Evolutionary conservation across 2,329 filamentous ascomycete species (phyloP).

Genomic region (Phoma sp.): DNA sequence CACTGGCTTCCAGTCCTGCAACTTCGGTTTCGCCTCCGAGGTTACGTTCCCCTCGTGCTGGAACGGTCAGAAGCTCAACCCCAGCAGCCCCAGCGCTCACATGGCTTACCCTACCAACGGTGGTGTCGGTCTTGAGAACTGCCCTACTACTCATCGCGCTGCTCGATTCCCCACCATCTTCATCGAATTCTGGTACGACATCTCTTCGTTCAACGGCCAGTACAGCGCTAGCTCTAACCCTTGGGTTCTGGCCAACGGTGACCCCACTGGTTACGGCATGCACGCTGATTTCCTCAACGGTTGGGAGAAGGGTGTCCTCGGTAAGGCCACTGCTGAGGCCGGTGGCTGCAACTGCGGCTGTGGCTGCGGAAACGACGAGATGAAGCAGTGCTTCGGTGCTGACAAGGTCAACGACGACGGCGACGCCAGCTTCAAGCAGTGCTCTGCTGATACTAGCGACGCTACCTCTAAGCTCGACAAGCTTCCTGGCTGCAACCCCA

Average conservation of each 20-base stretch:
- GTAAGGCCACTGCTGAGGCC: slow-evolving; percentile 41
- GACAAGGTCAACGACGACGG: slow-evolving; percentile 44
- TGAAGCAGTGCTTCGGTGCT: slow-evolving; percentile 48
- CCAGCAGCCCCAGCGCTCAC: slow-evolving; percentile 42
- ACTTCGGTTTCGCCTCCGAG: slow-evolving; percentile 45
- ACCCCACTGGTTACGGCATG: slow-evolving; percentile 48
- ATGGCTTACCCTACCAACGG: slow-evolving; percentile 50
- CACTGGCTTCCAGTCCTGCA: slow-evolving; percentile 47
- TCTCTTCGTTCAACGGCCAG: slow-evolving; percentile 42
- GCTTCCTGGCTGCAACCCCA: slow-evolving; percentile 50
- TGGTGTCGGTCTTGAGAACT: slow-evolving; percentile 43
- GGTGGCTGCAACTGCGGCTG: slow-evolving; percentile 50
- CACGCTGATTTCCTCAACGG: slow-evolving; percentile 50
- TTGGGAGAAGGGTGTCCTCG: slow-evolving; percentile 48
- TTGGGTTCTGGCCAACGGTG: slow-evolving; percentile 48
- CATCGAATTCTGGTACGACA: slow-evolving; percentile 51
- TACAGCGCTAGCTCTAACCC: slow-evolving; percentile 41
- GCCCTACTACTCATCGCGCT: slow-evolving; percentile 39
- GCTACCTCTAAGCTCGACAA: slow-evolving; percentile 32
- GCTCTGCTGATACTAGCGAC: slow-evolving; percentile 31
- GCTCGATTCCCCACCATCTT: slow-evolving; percentile 49
- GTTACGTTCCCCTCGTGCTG: slow-evolving; percentile 50
- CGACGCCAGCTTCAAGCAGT: slow-evolving; percentile 38
- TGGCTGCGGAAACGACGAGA: slow-evolving; percentile 44
- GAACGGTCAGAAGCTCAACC: slow-evolving; percentile 46